Evolutionary conservation across 2,329 filamentous ascomycete species (phyloP).

Genomic region (Aaosphaeria arxii): DNA sequence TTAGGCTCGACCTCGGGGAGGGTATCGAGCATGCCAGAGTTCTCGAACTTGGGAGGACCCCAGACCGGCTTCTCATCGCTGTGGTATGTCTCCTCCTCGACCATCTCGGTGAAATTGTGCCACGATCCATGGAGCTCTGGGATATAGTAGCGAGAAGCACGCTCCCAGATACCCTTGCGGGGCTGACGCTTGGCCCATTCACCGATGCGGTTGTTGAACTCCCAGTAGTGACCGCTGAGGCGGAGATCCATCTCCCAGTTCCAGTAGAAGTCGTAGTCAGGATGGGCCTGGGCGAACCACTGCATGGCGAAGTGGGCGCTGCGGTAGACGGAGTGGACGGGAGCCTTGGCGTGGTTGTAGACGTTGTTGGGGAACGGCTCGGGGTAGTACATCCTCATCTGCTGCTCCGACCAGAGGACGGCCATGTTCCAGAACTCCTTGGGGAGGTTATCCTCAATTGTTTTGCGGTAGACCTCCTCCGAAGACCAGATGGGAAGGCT

Average conservation of each 20-base stretch:
- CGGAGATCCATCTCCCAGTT: slow-evolving; percentile 90
- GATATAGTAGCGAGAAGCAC: slow-evolving; percentile 70
- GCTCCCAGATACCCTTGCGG: slow-evolving; percentile 70
- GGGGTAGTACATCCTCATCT: slow-evolving; percentile 89
- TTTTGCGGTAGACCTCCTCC: slow-evolving; percentile 63
- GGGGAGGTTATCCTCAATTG: slow-evolving; percentile 67
- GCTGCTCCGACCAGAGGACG: slow-evolving; percentile 88
- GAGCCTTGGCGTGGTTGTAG: slow-evolving; percentile 58
- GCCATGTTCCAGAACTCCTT: slow-evolving; percentile 85
- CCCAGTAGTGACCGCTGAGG: slow-evolving; percentile 78
- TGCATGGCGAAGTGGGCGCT: slow-evolving; percentile 50
- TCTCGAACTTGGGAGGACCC: slow-evolving; percentile 54
- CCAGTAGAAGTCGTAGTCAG: slow-evolving; percentile 61
- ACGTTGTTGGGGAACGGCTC: slow-evolving; percentile 77
- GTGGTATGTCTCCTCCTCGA: slow-evolving; percentile 58
- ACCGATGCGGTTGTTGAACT: slow-evolving; percentile 66
- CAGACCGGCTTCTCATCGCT: slow-evolving; percentile 56
- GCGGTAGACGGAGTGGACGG: slow-evolving; percentile 88
- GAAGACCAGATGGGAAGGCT: slow-evolving; percentile 76
- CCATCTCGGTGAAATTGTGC: slow-evolving; percentile 63
- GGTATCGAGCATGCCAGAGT: slow-evolving; percentile 51
- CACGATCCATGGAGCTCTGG: slow-evolving; percentile 66
- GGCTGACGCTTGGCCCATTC: slow-evolving; percentile 66
- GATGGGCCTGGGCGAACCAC: slow-evolving; percentile 51
- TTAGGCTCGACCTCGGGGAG: slow-evolving; percentile 65